These are phyloP conservation scores for Scheffersomyces cryptocercus DNA, from an alignment of 1,139 yeast species.

Conservation along the genomic window DNA sequence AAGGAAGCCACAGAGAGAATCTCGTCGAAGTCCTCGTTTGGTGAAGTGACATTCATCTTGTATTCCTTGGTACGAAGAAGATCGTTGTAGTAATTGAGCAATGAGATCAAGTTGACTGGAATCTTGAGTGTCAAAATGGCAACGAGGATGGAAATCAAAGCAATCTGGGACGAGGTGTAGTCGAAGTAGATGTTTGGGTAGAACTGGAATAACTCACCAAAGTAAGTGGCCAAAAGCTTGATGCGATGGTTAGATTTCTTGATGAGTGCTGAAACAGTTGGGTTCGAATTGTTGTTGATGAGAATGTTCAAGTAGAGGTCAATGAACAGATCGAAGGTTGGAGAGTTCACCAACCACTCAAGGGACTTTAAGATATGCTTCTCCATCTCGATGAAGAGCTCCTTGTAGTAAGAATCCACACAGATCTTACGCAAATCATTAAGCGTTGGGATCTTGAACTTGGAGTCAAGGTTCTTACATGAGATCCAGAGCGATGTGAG, in stretches of 20 bases:
- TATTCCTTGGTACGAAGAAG: slow-evolving; percentile 13
- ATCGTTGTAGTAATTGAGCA: slow-evolving; percentile 23
- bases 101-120: slow-evolving; percentile 25
- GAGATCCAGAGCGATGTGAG: slow-evolving; percentile 74
- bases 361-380: slow-evolving; percentile 61
- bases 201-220: slow-evolving; percentile 67
- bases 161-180: slow-evolving; percentile 56
- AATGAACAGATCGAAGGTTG: slow-evolving; percentile 63
- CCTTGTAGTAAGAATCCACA: slow-evolving; percentile 61
- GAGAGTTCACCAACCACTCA: slow-evolving; percentile 55
- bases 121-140: slow-evolving; percentile 20
- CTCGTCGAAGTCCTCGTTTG: slow-evolving; percentile 8
- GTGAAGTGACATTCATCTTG: not conserved
- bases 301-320: slow-evolving; percentile 49
- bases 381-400: slow-evolving; percentile 67
- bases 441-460: slow-evolving; percentile 62
- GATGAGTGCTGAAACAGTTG: slow-evolving; percentile 24
- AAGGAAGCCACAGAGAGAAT: slow-evolving; percentile 22
- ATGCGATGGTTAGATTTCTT: slow-evolving; percentile 42
- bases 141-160: slow-evolving; percentile 35
- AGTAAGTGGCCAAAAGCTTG: slow-evolving; percentile 55
- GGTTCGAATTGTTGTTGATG: slow-evolving; percentile 16
- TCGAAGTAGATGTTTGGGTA: slow-evolving; percentile 59
- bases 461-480: slow-evolving; percentile 69
- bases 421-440: slow-evolving; percentile 60